phyloP scores from a whole-genome alignment of 2,329 filamentous ascomycete genomes.

The Coniochaeta sp. region DNA sequence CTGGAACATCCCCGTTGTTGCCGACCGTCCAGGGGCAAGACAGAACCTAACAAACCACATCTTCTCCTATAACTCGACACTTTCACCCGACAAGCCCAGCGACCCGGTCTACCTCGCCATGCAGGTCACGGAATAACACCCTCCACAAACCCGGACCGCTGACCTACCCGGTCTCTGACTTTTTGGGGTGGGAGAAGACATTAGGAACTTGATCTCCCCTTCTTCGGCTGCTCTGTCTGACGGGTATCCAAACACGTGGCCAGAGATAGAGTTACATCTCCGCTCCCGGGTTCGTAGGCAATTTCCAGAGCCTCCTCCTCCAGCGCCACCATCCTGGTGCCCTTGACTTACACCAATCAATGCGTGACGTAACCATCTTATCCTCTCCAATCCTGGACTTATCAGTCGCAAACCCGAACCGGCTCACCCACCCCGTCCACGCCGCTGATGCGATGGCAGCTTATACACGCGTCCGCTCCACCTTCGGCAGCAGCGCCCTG shows the following conservation, averaged over 20 bases:
- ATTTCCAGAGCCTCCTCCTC: neutral
- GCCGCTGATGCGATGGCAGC: neutral
- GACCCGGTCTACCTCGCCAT: neutral
- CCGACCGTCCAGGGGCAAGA: slow-evolving; percentile 3
- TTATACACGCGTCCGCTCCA: neutral
- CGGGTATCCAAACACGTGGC: slow-evolving; percentile 8
- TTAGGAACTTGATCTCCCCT: slow-evolving; percentile 5
- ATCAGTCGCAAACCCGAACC: slow-evolving; percentile 9
- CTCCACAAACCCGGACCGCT: slow-evolving; percentile 10
- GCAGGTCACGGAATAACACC: neutral
- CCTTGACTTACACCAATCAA: slow-evolving; percentile 5
- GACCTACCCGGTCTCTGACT: slow-evolving; percentile 14
- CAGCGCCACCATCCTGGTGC: slow-evolving; percentile 12
- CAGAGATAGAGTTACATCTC: slow-evolving; percentile 12
- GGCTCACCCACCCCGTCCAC: slow-evolving; percentile 3
- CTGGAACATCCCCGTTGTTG: slow-evolving; percentile 6
- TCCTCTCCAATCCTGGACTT: slow-evolving; percentile 6
- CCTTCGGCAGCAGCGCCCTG: neutral
- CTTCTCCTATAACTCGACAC: slow-evolving; percentile 30
- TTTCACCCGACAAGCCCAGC: slow-evolving; percentile 18
- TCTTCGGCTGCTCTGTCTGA: neutral
- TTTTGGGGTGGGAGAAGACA: slow-evolving; percentile 15
- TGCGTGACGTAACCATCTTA: slow-evolving; percentile 7
- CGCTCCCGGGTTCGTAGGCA: slow-evolving; percentile 12
- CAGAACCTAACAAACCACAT: neutral